These are phyloP conservation scores for Neurospora africana DNA, from an alignment of 495 filamentous ascomycete genomes.

Conservation along the genomic window DNA sequence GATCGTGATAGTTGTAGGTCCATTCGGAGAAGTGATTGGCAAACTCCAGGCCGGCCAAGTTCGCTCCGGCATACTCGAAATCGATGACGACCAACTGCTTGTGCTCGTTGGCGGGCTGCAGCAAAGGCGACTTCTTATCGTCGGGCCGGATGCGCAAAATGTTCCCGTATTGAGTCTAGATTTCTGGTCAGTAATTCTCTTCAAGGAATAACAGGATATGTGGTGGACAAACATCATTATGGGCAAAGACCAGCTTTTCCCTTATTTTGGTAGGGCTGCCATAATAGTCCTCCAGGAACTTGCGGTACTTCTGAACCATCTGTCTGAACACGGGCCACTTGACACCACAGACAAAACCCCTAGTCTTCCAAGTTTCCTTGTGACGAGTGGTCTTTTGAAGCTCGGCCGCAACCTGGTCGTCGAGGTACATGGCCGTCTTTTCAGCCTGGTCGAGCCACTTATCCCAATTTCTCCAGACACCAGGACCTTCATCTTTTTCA, in stretches of 20 bases:
- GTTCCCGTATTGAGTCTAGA: conserved; percentile 94
- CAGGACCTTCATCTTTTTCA: conserved; percentile 68
- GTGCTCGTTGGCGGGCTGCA: conserved; percentile 82
- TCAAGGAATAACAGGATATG: not conserved
- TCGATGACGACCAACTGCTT: conserved; percentile 95
- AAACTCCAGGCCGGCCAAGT: conserved; percentile 79
- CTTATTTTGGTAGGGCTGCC: conserved; percentile 56
- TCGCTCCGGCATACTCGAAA: conserved; percentile 95
- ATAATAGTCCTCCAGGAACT: conserved; percentile 61
- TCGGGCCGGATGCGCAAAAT: conserved; percentile 81
- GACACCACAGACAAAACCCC: conserved; percentile 73
- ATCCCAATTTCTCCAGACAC: conserved; percentile 89
- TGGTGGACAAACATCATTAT: conserved; percentile 73
- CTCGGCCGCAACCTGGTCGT: conserved; percentile 45
- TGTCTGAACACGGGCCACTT: conserved; percentile 71
- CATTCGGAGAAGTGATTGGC: conserved; percentile 98
- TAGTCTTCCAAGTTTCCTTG: conserved; percentile 49
- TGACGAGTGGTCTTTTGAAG: conserved; percentile 12
- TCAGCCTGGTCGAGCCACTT: conserved; percentile 80
- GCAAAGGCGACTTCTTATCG: conserved; percentile 70
- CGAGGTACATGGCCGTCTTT: conserved; percentile 65
- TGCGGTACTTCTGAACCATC: conserved; percentile 66
- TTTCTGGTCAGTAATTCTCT: conserved; percentile 3
- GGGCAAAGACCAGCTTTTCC: conserved; percentile 77
- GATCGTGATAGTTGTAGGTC: conserved; percentile 93